Conservation (phyloP, 805 yeast species). For the Hanseniaspora mollemarum region DNA sequence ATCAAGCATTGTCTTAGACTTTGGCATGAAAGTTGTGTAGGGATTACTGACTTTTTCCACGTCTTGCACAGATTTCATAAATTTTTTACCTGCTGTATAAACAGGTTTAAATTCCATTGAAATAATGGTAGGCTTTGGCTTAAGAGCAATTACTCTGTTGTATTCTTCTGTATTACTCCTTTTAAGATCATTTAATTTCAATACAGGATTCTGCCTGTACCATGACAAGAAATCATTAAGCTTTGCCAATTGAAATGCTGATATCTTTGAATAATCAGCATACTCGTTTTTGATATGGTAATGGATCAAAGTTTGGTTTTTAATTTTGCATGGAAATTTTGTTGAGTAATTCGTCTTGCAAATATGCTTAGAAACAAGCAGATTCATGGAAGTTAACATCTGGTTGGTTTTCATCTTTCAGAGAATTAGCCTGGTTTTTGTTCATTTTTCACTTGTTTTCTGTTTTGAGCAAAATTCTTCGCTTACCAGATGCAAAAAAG, state of each 20-base stretch:
- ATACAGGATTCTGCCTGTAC: slow-evolving; percentile 30
- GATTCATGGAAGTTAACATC: too few relatives aligned
- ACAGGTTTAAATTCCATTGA: slow-evolving; percentile 80
- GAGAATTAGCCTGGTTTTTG: background rate
- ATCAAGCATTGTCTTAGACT: slow-evolving; percentile 18
- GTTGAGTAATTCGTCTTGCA: too few relatives aligned
- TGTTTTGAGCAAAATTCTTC: too few relatives aligned
- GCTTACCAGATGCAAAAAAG: too few relatives aligned
- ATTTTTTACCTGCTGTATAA: slow-evolving; percentile 85
- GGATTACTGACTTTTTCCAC: slow-evolving; percentile 16
- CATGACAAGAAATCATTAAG: background rate
- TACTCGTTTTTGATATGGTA: slow-evolving; percentile 8
- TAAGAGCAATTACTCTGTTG: slow-evolving; percentile 35
- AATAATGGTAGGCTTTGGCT: slow-evolving; percentile 56
- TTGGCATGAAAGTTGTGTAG: slow-evolving; percentile 3
- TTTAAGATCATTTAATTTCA: slow-evolving; percentile 31
- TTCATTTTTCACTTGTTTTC: background rate
- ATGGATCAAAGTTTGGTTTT: slow-evolving; percentile 3
- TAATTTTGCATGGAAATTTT: background rate
- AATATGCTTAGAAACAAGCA: too few relatives aligned
- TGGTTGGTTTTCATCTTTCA: background rate
- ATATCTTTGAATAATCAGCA: slow-evolving; percentile 1
- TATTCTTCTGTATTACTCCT: slow-evolving; percentile 40
- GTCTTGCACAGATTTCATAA: slow-evolving; percentile 40
- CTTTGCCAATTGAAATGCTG: background rate